A percentile compares a stretch with the other conserved stretches of the same genome.
Conservation (phyloP, 495 filamentous ascomycete species). For the Podospora didyma region DNA sequence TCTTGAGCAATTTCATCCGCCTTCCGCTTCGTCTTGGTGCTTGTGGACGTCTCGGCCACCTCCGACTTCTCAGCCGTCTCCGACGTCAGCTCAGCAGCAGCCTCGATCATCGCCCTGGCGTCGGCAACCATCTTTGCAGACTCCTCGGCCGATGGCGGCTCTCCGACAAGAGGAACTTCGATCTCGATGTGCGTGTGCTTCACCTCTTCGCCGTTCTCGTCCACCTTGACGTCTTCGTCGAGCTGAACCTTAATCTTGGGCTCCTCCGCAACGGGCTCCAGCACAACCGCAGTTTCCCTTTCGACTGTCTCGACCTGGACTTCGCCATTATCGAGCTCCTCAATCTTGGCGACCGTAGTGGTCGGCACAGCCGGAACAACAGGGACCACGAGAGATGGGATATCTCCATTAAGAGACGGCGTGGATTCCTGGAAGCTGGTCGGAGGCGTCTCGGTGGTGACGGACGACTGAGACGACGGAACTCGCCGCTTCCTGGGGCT, state of each 20-base stretch:
- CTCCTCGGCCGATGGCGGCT: conserved; percentile 68
- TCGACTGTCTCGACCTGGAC: conserved; percentile 39
- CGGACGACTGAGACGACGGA: conserved; percentile 41
- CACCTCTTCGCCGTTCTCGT: conserved; percentile 58
- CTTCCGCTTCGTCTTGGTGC: conserved; percentile 72
- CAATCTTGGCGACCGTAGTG: conserved; percentile 29
- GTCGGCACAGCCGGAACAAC: conserved; percentile 14
- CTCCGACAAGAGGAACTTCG: conserved; percentile 59
- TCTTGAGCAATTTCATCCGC: conserved; percentile 61
- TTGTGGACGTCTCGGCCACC: conserved; percentile 25
- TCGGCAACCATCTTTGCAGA: conserved; percentile 76
- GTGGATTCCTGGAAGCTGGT: conserved; percentile 16
- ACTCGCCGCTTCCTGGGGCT: conserved; percentile 69
- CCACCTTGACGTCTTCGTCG: conserved; percentile 61
- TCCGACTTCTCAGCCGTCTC: conserved; percentile 3
- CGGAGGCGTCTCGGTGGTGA: conserved; percentile 25
- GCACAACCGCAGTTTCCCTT: conserved; percentile 36
- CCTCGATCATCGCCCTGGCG: conserved; percentile 86
- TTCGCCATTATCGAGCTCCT: conserved; percentile 28
- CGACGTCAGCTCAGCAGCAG: conserved; percentile 50
- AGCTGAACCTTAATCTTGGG: conserved; percentile 65
- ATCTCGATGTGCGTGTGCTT: conserved; percentile 75
- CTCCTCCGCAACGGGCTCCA: conserved; percentile 49
- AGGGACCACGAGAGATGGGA: conserved; percentile 23
- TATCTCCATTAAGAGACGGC: conserved; percentile 33